Conservation (phyloP, 2,329 filamentous ascomycete genomes). For the Lachnellula arida region DNA sequence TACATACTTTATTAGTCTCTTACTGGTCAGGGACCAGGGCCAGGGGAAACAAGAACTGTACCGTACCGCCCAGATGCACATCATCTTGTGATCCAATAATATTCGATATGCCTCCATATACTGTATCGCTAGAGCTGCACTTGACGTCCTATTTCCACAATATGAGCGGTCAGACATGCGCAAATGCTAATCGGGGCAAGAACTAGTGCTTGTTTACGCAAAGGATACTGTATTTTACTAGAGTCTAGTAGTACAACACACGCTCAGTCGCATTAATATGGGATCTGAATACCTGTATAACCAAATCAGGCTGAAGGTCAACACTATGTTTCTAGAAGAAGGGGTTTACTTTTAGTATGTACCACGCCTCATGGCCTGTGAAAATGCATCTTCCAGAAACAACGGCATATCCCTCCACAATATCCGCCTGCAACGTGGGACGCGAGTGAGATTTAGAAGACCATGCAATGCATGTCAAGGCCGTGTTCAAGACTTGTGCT, state of each 20-base stretch:
- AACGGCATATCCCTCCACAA: background rate
- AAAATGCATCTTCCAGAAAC: background rate
- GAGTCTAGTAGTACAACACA: slow-evolving; percentile 4
- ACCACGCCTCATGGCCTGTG: slow-evolving; percentile 11
- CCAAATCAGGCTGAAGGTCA: slow-evolving; percentile 15
- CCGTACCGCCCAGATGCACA: slow-evolving; percentile 20
- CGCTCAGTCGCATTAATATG: slow-evolving; percentile 13
- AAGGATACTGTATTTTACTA: background rate
- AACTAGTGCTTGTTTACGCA: background rate
- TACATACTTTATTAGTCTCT: slow-evolving; percentile 1
- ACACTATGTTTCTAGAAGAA: slow-evolving; percentile 13
- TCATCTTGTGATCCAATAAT: slow-evolving; percentile 14
- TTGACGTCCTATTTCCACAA: slow-evolving; percentile 3
- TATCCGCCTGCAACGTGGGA: background rate
- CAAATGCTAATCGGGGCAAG: background rate
- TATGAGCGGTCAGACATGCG: background rate
- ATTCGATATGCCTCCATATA: slow-evolving; percentile 5
- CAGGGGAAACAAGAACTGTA: slow-evolving; percentile 2
- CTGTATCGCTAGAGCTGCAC: slow-evolving; percentile 7
- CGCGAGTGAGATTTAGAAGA: background rate
- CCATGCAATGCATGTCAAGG: background rate
- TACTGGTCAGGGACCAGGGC: slow-evolving; percentile 6
- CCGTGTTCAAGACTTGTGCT: background rate
- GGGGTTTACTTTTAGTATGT: slow-evolving; percentile 16
- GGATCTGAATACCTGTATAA: background rate